Percentiles rank a stretch among this genome's conserved stretches.
Evolutionary conservation across 179 eudicot species (phyloP).

Genomic region (Camellia oleifera): DNA sequence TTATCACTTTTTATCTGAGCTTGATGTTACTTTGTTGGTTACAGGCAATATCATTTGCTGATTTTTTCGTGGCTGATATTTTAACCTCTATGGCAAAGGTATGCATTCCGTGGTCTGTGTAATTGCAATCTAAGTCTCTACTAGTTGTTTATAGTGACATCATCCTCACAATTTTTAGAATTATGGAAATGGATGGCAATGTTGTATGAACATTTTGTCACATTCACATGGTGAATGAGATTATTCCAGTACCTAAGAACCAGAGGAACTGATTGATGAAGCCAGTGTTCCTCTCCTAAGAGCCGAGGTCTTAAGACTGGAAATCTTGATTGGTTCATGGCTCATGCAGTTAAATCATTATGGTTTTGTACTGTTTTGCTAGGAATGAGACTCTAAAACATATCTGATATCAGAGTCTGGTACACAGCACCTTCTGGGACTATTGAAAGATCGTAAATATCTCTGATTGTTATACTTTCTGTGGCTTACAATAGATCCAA

Average conservation of each 20-base stretch:
- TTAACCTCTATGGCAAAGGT: slow-evolving; percentile 99
- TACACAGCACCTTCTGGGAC: neutral
- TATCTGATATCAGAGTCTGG: neutral
- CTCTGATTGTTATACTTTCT: too few species aligned
- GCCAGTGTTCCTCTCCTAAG: neutral
- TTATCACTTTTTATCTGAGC: slow-evolving; percentile 9
- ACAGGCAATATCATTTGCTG: slow-evolving; percentile 96
- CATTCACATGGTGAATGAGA: neutral
- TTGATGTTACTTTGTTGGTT: slow-evolving; percentile 22
- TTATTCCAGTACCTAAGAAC: neutral
- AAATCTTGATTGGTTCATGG: neutral
- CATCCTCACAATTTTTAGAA: neutral
- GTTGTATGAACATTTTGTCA: neutral
- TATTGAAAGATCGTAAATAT: neutral
- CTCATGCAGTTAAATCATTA: neutral
- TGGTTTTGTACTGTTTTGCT: neutral
- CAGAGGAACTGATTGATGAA: neutral
- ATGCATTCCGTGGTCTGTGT: slow-evolving; percentile 17
- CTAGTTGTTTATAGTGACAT: neutral
- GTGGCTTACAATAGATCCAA: too few species aligned
- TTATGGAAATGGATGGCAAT: neutral
- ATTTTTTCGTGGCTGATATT: slow-evolving; percentile 96
- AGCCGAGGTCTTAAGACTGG: neutral
- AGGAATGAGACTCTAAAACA: neutral
- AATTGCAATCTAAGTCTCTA: neutral